A percentile compares a stretch with the other conserved stretches of the same genome.
phyloP scores from a whole-genome alignment of 768 basidiomycete species.

The Trichaptum fuscoviolaceum region DNA sequence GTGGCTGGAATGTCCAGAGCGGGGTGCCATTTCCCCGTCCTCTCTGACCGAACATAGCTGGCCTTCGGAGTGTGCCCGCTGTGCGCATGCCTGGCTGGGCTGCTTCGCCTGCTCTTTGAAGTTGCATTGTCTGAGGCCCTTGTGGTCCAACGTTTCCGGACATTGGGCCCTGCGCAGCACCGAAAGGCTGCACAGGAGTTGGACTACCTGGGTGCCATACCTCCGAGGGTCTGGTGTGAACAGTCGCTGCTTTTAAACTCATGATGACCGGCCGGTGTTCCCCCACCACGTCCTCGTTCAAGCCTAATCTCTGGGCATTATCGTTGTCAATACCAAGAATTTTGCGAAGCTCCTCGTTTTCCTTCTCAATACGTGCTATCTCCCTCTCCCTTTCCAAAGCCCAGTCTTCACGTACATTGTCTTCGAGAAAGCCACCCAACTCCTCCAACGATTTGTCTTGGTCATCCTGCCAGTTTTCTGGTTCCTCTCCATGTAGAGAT shows the following conservation, averaged over 20 bases:
- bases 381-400: slow-evolving; percentile 83
- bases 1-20: not conserved
- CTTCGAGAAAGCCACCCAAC: slow-evolving; percentile 27
- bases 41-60: slow-evolving; percentile 4
- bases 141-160: not conserved
- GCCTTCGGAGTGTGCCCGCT: slow-evolving; percentile 1
- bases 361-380: slow-evolving; percentile 72
- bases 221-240: not conserved
- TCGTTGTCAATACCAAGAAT: slow-evolving; percentile 69
- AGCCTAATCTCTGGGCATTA: slow-evolving; percentile 46
- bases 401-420: slow-evolving; percentile 66
- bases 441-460: slow-evolving; percentile 8
- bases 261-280: slow-evolving; percentile 25
- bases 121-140: not conserved
- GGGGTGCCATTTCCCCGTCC: not conserved
- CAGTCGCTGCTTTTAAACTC: not conserved
- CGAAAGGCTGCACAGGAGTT: not conserved
- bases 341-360: slow-evolving; percentile 76
- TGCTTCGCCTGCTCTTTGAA: slow-evolving; percentile 1
- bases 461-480: slow-evolving; percentile 15
- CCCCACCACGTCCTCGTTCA: slow-evolving; percentile 42
- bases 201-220: not conserved
- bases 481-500: slow-evolving; percentile 59
- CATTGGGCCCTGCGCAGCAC: not conserved
- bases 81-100: slow-evolving; percentile 2